Evolutionary conservation across 2,329 filamentous ascomycete species (phyloP).

Genomic region (Neopestalotiopsis sp.): DNA sequence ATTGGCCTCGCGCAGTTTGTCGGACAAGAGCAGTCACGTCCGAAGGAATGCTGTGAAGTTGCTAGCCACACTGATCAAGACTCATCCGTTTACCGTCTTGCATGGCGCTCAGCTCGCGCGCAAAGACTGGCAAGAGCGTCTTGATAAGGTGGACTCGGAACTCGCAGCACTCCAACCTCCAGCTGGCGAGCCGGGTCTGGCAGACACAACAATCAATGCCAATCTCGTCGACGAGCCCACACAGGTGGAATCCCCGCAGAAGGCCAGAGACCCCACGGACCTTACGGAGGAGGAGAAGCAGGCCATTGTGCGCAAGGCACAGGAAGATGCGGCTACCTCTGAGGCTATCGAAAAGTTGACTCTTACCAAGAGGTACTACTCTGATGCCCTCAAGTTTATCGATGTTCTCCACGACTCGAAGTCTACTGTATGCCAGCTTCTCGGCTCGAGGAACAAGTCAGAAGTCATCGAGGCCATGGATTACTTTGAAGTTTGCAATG

Average conservation of each 20-base stretch:
- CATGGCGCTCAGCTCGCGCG: slow-evolving; percentile 85
- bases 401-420: slow-evolving; percentile 87
- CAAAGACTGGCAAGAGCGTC: slow-evolving; percentile 82
- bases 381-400: slow-evolving; percentile 93
- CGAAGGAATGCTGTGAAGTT: slow-evolving; percentile 94
- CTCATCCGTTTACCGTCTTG: slow-evolving; percentile 91
- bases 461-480: slow-evolving; percentile 99
- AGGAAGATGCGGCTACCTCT: slow-evolving; percentile 85
- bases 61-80: slow-evolving; percentile 84
- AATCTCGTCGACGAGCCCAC: slow-evolving; percentile 88
- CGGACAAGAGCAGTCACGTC: slow-evolving; percentile 98
- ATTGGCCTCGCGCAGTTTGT: slow-evolving; percentile 83
- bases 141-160: slow-evolving; percentile 84
- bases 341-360: slow-evolving; percentile 89
- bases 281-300: slow-evolving; percentile 83
- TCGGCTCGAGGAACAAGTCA: slow-evolving; percentile 95
- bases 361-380: slow-evolving; percentile 86
- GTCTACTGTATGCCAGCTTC: slow-evolving; percentile 79
- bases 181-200: slow-evolving; percentile 73
- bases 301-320: slow-evolving; percentile 76
- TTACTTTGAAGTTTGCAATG: slow-evolving; percentile 93
- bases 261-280: slow-evolving; percentile 53
- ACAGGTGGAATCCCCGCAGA: slow-evolving; percentile 73
- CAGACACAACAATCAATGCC: slow-evolving; percentile 71
- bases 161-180: slow-evolving; percentile 83